Evolutionary conservation across 129 eudicot species (phyloP), one percentile per base, ranked within the genome.

Genomic region (Gnaphalium uliginosum): DNA sequence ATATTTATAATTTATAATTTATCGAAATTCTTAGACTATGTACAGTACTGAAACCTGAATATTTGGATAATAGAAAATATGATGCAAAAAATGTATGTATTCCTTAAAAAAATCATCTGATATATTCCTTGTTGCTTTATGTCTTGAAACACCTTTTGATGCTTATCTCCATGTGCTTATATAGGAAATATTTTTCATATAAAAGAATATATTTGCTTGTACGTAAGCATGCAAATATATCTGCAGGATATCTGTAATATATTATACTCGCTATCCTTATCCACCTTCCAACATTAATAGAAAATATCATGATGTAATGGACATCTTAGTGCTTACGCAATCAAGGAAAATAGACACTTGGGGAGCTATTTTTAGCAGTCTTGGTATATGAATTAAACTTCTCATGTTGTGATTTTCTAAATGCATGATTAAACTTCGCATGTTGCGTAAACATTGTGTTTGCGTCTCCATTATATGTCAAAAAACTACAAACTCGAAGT

Each of bases 191-290:
- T 26, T 35, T 37, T 26, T 66, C 26, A 35, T 68, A 51, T 71
- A 63, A 30, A 57, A 66, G 78, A 79, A 72, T 72, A 72, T 79
- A 79, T 79, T 53, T 76, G 53, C 56, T 61, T 62, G 54, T 46
- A 71, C 82, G 75, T 35, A 71, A 78, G 67, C 72, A 78, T 71
- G 83, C 73, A 79, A 71, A 62, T 51, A 46, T 64, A 32, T 64
- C 35, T 72, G 73, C 83, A 71, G 43, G 73, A 71, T 72, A 32
- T 64, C 29, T 64, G 53, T 46, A 41, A 62, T 7, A 26, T 27
- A 15, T 27, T 54, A 35, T 27, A 26, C 74, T 27, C 14, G 2
- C 29, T 61, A 65, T 60, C 43, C 66, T 61, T 74, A 74, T 68
- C 72, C 76, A 81, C 54, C 30, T 32, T 33, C 39, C 72, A 46